Evolutionary conservation across 2,329 filamentous ascomycete species (phyloP).

Genomic region (Emergomyces pasteurianus): DNA sequence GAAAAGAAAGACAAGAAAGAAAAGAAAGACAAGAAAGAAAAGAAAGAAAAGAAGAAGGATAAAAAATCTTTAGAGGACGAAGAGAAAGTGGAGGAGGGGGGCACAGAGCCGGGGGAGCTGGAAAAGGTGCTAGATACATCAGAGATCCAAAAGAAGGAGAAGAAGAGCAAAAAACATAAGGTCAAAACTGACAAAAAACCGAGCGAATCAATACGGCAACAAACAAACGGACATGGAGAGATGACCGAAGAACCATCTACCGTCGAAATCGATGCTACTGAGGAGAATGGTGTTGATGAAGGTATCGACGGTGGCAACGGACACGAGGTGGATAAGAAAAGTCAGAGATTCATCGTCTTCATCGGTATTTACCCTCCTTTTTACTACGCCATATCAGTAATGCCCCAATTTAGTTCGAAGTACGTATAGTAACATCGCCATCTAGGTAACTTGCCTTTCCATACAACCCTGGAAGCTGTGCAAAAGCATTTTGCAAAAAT

Average conservation of each 20-base stretch:
- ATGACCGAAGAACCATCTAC: slow-evolving; percentile 9
- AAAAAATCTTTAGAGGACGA: slow-evolving; percentile 9
- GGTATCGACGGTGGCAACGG: slow-evolving; percentile 10
- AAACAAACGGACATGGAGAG: slow-evolving; percentile 18
- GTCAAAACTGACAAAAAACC: slow-evolving; percentile 7
- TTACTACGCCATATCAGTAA: not conserved
- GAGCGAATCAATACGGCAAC: slow-evolving; percentile 20
- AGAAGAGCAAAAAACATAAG: slow-evolving; percentile 4
- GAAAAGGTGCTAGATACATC: not conserved
- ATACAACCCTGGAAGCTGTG: slow-evolving; percentile 58
- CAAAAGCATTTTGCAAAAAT: slow-evolving; percentile 67
- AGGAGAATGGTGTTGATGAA: slow-evolving; percentile 3
- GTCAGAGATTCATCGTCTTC: slow-evolving; percentile 62
- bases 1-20: slow-evolving; percentile 3
- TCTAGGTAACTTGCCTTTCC: slow-evolving; percentile 76
- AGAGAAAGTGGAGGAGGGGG: slow-evolving; percentile 6
- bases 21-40: slow-evolving; percentile 5
- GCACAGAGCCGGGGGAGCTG: slow-evolving; percentile 6
- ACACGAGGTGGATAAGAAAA: slow-evolving; percentile 20
- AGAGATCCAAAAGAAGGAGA: not conserved
- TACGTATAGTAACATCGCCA: slow-evolving; percentile 10
- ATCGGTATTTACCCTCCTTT: slow-evolving; percentile 42
- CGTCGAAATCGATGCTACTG: slow-evolving; percentile 9
- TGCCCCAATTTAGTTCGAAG: slow-evolving; percentile 5
- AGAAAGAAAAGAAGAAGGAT: slow-evolving; percentile 4